Base-by-base conservation (phyloP, 306 rosid genomes). In the Casuarina cunninghamiana region DNA sequence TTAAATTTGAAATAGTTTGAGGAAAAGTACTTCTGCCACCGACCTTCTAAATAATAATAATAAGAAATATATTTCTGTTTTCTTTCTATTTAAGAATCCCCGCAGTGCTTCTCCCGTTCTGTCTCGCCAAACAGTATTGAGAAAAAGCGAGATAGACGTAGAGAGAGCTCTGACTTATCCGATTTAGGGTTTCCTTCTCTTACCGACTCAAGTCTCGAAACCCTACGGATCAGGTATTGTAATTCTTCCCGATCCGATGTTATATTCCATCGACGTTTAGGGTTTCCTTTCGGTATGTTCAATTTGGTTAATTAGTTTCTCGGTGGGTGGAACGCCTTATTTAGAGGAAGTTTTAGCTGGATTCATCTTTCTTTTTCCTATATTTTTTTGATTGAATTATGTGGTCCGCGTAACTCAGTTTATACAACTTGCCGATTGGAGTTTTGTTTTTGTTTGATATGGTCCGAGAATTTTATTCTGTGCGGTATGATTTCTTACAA, bases 211-310 rank as follows among this genome's bases (percentile, higher is more conserved):
- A 60, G 60, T 66, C 41, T 72, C 79, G 79, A 80, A 87, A 79
- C 89, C 88, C 91, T 84, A 84, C 81, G 78, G 88, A 87, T 87
- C 89, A 84, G 96, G 96, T 88, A 78, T 35, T 58, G 71, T n/a
- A 44, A 13, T 53, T 66, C 41, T 41, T 50, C 43, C 50, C 58
- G n/a, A 15, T 41, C 72, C 68, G 48, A 21, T 35, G 57, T 75
- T 21, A 4, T 41, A 42, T 76, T 60, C 62, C 53, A 2, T 0
- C 55, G 17, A 46, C 15, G 26, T 69, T 67, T 42, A 41, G 71
- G 71, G 71, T 42, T 67, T 38, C 69, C 0, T 35, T 67, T 41
- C 48, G 0, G 10, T 73, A 19, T 67, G 50, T 17, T 42, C 42
- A 9, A 8, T 67, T 66, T 37, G 32, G n/a, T 32, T 32, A 10